Evolutionary conservation across 2,329 filamentous ascomycete genomes (phyloP), one percentile per base, ranked within the genome.

Genomic region (Triangularia verruculosa): DNA sequence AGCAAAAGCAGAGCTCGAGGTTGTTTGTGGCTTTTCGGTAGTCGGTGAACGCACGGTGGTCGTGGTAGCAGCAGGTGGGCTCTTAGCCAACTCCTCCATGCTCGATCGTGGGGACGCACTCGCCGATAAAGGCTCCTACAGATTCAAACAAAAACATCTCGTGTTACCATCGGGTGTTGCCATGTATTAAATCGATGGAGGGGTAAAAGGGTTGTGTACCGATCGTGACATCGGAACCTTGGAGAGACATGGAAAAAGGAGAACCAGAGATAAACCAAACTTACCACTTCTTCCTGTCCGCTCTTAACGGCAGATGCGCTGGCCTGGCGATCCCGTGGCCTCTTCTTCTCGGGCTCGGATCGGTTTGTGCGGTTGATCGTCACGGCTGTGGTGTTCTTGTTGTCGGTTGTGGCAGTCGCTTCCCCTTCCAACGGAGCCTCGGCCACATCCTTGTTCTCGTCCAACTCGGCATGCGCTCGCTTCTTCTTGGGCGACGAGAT

Each of bases 401-500:
- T 47, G 39, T 47, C 39, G 17, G 63, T 25, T 57, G 63, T 63
- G 55, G 76, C 78, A 68, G 80, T 78, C 64, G 72, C 73, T 67
- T 80, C 81, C 66, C 79, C 80, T 27, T 77, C 74, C 32, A 75
- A 73, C 62, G 75, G 73, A 54, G 74, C 75, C 61, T 73, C 72
- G 61, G 64, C 61, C 9, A 64, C 63, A 55, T 76, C 75, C 69
- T 76, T 79, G 57, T 76, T 74, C 56, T 82, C 78, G 27, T 87
- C 86, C 15, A 86, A 75, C 72, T 87, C 80, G 67, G 86, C 84
- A 67, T 85, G 83, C 27, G 80, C 82, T 67, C 86, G 81, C 78
- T 89, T 89, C 80, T 89, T 89, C 78, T 88, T 89, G 28, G 86
- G 86, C 12, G 85, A 88, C 20, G 80, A 78, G 53, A 86, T 71